phyloP scores from a whole-genome alignment of 2,329 filamentous ascomycete genomes.

The Alternaria gaisen region DNA sequence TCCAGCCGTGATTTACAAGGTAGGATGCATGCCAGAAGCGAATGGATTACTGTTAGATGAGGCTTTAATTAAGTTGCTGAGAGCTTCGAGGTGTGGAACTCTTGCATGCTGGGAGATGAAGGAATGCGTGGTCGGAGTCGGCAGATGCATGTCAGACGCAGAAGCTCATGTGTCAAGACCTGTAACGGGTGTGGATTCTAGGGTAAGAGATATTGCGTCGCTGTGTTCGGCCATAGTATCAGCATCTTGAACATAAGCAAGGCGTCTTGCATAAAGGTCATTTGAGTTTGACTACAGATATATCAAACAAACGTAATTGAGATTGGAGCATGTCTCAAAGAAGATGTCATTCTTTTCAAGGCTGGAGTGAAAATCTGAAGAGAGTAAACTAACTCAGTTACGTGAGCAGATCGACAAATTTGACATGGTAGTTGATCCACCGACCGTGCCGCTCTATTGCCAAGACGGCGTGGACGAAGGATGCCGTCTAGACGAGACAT shows the following conservation, averaged over 20 bases:
- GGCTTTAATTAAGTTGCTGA: slow-evolving; percentile 28
- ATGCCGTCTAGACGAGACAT: slow-evolving; percentile 17
- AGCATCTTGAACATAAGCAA: not conserved
- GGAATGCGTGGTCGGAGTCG: slow-evolving; percentile 15
- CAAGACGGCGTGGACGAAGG: slow-evolving; percentile 10
- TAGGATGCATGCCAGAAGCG: slow-evolving; percentile 8
- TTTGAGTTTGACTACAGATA: not conserved
- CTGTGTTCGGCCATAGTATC: not conserved
- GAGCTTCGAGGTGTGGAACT: slow-evolving; percentile 13
- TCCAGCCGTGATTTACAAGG: slow-evolving; percentile 20
- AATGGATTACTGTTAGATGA: slow-evolving; percentile 28
- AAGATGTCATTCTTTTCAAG: not conserved
- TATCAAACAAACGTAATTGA: not conserved
- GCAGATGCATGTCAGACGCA: slow-evolving; percentile 30
- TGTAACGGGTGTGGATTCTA: slow-evolving; percentile 21
- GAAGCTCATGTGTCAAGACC: slow-evolving; percentile 21
- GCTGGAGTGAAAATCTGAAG: not conserved
- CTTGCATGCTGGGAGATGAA: slow-evolving; percentile 21
- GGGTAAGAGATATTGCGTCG: slow-evolving; percentile 24
- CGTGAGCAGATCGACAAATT: not conserved
- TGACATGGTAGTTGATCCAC: slow-evolving; percentile 4
- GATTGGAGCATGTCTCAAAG: not conserved
- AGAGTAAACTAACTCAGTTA: not conserved
- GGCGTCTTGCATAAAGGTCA: not conserved
- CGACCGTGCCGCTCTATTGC: slow-evolving; percentile 4